Evolutionary conservation across 2,329 filamentous ascomycete genomes (phyloP).

Genomic region (Aspergillaceae sp.): DNA sequence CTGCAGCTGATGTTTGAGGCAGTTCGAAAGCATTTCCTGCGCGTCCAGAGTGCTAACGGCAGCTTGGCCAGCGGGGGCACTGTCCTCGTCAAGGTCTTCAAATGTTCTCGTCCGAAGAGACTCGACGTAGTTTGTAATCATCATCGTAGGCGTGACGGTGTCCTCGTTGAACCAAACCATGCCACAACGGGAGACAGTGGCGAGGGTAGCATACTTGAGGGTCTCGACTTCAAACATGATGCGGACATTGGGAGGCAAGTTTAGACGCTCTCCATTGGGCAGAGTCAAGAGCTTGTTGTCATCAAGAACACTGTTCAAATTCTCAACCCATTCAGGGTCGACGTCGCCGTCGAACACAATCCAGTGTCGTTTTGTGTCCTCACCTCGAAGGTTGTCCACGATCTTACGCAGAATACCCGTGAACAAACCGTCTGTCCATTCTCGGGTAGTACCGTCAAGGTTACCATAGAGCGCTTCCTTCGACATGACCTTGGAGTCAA

Average conservation of each 20-base stretch:
- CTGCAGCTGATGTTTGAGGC: slow-evolving; percentile 66
- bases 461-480: slow-evolving; percentile 96
- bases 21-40: slow-evolving; percentile 69
- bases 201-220: slow-evolving; percentile 91
- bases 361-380: slow-evolving; percentile 96
- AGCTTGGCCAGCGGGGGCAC: slow-evolving; percentile 63
- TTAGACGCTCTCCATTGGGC: slow-evolving; percentile 95
- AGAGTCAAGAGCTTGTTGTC: slow-evolving; percentile 97
- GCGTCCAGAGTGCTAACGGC: slow-evolving; percentile 70
- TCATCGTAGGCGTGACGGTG: slow-evolving; percentile 85
- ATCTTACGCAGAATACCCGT: slow-evolving; percentile 97
- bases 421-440: slow-evolving; percentile 98
- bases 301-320: slow-evolving; percentile 97
- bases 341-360: slow-evolving; percentile 99
- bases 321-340: slow-evolving; percentile 99
- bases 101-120: slow-evolving; percentile 74
- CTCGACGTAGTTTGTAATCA: slow-evolving; percentile 85
- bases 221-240: slow-evolving; percentile 99
- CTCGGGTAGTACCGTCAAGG: slow-evolving; percentile 89
- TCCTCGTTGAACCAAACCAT: slow-evolving; percentile 99
- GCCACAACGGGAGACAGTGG: slow-evolving; percentile 98
- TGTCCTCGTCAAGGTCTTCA: slow-evolving; percentile 92
- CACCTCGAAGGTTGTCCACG: slow-evolving; percentile 94
- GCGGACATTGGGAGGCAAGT: slow-evolving; percentile 84
- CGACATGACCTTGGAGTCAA: slow-evolving; percentile 99